Percentiles rank a stretch among this genome's conserved stretches.
Conservation (phyloP, 169 alveolate species). For the Eimeria acervulina region DNA sequence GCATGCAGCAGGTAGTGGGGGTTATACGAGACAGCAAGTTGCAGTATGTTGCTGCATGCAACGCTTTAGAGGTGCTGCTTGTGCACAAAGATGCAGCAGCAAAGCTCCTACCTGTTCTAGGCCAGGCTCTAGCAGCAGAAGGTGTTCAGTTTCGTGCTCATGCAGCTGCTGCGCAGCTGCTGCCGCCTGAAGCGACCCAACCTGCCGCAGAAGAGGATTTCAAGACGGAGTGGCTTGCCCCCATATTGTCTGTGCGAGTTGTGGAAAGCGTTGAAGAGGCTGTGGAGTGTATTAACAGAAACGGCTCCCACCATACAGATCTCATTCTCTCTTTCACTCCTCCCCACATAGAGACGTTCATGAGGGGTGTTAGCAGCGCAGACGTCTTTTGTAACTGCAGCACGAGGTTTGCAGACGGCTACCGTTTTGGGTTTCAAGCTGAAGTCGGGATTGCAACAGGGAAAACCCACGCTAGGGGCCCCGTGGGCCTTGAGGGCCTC, state of each 20-base stretch:
- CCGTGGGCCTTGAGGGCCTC: conserved; percentile 90
- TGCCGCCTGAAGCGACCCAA: not conserved
- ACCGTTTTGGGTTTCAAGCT: conserved; percentile 89
- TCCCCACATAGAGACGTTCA: conserved; percentile 74
- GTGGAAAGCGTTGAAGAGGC: conserved; percentile 86
- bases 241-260: conserved; percentile 82
- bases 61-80: conserved; percentile 87
- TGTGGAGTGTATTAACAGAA: conserved; percentile 85
- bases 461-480: conserved; percentile 90
- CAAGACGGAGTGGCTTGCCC: conserved; percentile 86
- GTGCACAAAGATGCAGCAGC: conserved; percentile 83
- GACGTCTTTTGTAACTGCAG: conserved; percentile 89
- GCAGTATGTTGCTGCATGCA: conserved; percentile 89
- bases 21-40: conserved; percentile 87
- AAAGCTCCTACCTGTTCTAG: conserved; percentile 78
- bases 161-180: not conserved
- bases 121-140: conserved; percentile 49
- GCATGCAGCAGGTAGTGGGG: conserved; percentile 79
- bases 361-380: conserved; percentile 86
- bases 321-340: conserved; percentile 85
- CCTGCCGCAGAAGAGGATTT: conserved; percentile 75
- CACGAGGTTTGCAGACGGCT: conserved; percentile 90
- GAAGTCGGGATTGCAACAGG: conserved; percentile 90
- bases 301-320: conserved; percentile 91
- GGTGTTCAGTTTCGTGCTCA: conserved; percentile 71